Evolutionary conservation across 2,329 filamentous ascomycete species (phyloP).

Genomic region (Talaromyces sp.): DNA sequence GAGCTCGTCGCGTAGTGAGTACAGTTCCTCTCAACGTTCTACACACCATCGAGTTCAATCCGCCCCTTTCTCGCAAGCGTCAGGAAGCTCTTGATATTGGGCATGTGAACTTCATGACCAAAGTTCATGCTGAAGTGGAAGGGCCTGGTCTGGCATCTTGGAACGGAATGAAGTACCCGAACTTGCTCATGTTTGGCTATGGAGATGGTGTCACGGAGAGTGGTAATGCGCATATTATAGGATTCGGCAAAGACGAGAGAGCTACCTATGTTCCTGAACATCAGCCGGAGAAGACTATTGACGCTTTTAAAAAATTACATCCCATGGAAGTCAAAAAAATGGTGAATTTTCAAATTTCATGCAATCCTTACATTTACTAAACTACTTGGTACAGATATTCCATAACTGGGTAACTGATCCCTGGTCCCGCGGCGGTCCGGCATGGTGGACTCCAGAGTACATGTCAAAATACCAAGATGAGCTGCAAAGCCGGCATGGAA

Average conservation of each 20-base stretch:
- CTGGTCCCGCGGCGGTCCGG: neutral
- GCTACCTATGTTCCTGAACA: slow-evolving; percentile 3
- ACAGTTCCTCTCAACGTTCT: slow-evolving; percentile 12
- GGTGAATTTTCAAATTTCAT: neutral
- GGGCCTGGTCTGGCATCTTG: slow-evolving; percentile 15
- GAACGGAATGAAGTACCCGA: slow-evolving; percentile 11
- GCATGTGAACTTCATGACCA: slow-evolving; percentile 14
- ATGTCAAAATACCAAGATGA: slow-evolving; percentile 1
- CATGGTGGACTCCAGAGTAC: neutral
- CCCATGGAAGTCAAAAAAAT: slow-evolving; percentile 11
- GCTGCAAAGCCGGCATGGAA: slow-evolving; percentile 5
- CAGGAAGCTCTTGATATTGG: slow-evolving; percentile 9
- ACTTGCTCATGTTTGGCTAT: slow-evolving; percentile 9
- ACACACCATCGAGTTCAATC: slow-evolving; percentile 8
- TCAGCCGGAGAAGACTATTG: neutral
- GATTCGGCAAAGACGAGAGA: slow-evolving; percentile 9
- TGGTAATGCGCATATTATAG: slow-evolving; percentile 5
- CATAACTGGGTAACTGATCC: neutral
- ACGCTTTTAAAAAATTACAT: slow-evolving; percentile 6
- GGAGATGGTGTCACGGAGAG: slow-evolving; percentile 8
- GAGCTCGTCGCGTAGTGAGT: neutral
- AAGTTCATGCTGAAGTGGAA: slow-evolving; percentile 14
- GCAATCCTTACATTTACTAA: neutral
- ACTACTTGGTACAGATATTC: neutral
- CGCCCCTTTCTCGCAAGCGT: slow-evolving; percentile 3